A percentile compares a stretch with the other conserved stretches of the same genome.
These are phyloP conservation scores for Sordariomycetes sp. DNA, from an alignment of 2,329 filamentous ascomycete genomes.

Conservation along the genomic window DNA sequence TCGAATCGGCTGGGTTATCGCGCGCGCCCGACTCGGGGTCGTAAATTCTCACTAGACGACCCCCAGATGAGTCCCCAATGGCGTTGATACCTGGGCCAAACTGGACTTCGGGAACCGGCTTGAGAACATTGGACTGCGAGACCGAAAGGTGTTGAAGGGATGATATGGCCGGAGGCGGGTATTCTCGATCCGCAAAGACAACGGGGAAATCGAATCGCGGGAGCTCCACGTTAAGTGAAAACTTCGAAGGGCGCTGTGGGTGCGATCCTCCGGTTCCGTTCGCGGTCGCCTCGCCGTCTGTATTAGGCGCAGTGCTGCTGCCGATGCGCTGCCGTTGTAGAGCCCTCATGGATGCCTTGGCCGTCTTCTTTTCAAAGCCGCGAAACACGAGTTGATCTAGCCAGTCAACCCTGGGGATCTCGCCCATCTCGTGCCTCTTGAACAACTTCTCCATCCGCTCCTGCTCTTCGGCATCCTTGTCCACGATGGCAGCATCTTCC, in stretches of 20 bases:
- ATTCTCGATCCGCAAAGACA: conserved; percentile 90
- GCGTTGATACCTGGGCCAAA: conserved; percentile 82
- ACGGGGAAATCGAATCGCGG: conserved; percentile 92
- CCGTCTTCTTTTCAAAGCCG: conserved; percentile 56
- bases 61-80: conserved; percentile 33
- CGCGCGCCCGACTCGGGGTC: conserved; percentile 82
- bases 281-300: conserved; percentile 15
- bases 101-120: conserved; percentile 76
- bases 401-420: conserved; percentile 89
- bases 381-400: conserved; percentile 90
- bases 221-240: conserved; percentile 80
- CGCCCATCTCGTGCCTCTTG: conserved; percentile 97
- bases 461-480: conserved; percentile 69
- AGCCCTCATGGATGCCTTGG: conserved; percentile 27
- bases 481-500: conserved; percentile 34
- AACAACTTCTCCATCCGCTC: conserved; percentile 81
- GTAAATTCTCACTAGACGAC: conserved; percentile 68
- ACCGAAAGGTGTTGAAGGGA: conserved; percentile 39
- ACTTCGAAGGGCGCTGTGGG: conserved; percentile 37
- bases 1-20: conserved; percentile 90
- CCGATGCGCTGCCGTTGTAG: conserved; percentile 22
- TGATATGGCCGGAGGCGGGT: conserved; percentile 72
- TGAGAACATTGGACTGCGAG: conserved; percentile 57
- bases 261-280: conserved; percentile 24
- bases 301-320: conserved; percentile 5